Evolutionary conservation across 352 stramenopile genomes (phyloP).

Genomic region (Globisporangium polare): DNA sequence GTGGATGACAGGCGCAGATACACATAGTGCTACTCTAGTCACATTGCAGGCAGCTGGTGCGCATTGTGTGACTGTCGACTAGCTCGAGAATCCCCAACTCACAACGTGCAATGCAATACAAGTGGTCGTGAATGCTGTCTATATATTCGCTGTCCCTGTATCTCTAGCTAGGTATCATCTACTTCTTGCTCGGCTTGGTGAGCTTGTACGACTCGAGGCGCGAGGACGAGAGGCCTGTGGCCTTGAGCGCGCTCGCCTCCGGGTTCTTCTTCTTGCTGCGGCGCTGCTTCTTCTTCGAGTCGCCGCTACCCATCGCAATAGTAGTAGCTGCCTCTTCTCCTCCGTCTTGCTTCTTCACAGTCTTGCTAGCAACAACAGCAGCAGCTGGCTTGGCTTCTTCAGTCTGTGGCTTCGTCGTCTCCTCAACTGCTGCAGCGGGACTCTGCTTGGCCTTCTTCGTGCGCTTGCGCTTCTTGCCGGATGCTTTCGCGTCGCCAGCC

Average conservation of each 20-base stretch:
- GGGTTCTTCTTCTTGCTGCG: constrained; percentile 55
- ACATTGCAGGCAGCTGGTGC: no score
- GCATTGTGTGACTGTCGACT: no score
- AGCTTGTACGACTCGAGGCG: constrained; percentile 84
- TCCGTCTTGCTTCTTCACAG: neutral
- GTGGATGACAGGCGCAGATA: neutral
- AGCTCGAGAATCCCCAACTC: no score
- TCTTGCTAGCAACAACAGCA: neutral
- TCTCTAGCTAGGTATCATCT: constrained; percentile 12
- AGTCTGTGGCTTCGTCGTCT: neutral
- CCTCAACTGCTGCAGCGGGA: constrained; percentile 12
- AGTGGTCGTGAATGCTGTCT: neutral
- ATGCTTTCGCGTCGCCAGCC: constrained; percentile 13
- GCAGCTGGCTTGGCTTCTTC: neutral
- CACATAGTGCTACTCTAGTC: neutral
- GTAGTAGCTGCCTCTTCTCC: neutral
- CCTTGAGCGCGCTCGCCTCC: constrained; percentile 38
- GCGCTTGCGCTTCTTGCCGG: constrained; percentile 66
- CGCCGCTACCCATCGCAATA: neutral
- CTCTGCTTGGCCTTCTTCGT: constrained; percentile 53
- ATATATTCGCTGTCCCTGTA: neutral
- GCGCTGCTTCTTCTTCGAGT: constrained; percentile 48
- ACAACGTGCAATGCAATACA: no score
- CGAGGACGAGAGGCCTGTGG: constrained; percentile 63
- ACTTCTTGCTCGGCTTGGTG: constrained; percentile 59